Base-by-base conservation (phyloP, 441 rosid genomes). In the Kokia cookei region DNA sequence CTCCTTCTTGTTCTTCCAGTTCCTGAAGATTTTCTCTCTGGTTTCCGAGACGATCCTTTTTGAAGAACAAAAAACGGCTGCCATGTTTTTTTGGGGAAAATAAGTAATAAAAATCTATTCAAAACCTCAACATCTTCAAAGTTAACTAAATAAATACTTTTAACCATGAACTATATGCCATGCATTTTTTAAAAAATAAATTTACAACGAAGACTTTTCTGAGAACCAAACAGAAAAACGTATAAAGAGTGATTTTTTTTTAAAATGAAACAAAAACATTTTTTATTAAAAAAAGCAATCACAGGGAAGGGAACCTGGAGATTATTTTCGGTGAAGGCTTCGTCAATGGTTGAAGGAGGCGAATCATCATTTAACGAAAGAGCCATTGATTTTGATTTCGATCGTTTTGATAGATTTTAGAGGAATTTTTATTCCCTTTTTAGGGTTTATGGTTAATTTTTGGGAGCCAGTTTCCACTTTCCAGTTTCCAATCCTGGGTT, bases 31-130 rank as follows among this genome's bases (percentile, higher is more conserved):
- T 84, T 88, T 72, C 73, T 82, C 4, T 75, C 82, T 11, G 81
- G 48, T 32, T 77, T 88, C 69, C 73, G 76, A 66, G 83, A 73
- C n/a, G 86, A 71, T 24, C 86, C 88, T 75, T 84, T 78, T 65
- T 83, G 90, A 55, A 90, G 93, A 32, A 86, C 80, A 78, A 86
- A 89, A 75, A 89, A 86, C 10, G 91, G 88, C 93, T 90, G 92
- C 75, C 63, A 26, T 17, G 57, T 13, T 58, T 53, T 64, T 22
- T 62, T 5, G 1, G 3, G 32, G 19, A 47, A 29, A 62, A 3
- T 62, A 65, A 59, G 10, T 5, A 43, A 72, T 29, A 43, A 15
- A 43, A 15, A 43, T 61, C 22, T 9, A 57, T 24, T 40, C 42
- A 8, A 40, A 72, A 72, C 22, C 14, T 45, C n/a, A 51, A 72